Conservation (phyloP, 2,329 filamentous ascomycete genomes). For the Tolypocladium ophioglossoides region DNA sequence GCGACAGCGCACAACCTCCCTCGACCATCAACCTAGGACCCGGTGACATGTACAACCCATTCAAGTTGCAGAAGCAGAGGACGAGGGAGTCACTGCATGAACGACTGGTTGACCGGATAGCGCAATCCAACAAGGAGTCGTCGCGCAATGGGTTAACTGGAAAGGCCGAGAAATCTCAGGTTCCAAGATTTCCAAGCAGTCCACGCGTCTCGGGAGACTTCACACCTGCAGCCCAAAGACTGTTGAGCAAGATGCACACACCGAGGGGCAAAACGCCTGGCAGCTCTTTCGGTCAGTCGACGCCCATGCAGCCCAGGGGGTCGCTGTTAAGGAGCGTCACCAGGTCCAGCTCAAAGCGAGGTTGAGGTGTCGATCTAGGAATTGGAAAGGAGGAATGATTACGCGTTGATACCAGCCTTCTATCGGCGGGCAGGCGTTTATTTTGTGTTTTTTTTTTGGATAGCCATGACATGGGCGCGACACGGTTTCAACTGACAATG, state of each 20-base stretch:
- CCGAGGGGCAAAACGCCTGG: constrained; percentile 23
- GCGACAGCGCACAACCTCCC: constrained; percentile 11
- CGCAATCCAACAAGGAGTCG: constrained; percentile 57
- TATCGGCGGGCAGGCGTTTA: not conserved
- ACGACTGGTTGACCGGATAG: constrained; percentile 74
- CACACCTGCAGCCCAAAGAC: constrained; percentile 63
- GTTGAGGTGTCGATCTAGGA: too few relatives aligned
- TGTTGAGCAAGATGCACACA: constrained; percentile 52
- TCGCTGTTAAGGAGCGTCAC: constrained; percentile 26
- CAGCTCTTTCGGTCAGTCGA: constrained; percentile 23
- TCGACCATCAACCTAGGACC: constrained; percentile 47
- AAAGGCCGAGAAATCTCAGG: constrained; percentile 47
- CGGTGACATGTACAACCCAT: constrained; percentile 61
- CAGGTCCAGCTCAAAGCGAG: constrained; percentile 12
- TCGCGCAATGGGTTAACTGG: constrained; percentile 49
- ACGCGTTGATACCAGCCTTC: not conserved
- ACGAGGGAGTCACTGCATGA: constrained; percentile 74
- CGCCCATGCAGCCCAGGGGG: constrained; percentile 26
- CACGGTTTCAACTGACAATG: not conserved
- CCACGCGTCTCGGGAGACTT: constrained; percentile 45
- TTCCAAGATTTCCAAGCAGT: constrained; percentile 61
- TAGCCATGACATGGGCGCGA: not conserved
- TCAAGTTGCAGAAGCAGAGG: constrained; percentile 65
- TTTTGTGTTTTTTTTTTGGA: not conserved
- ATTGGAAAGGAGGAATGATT: not conserved